Evolutionary conservation across 208 protist species (phyloP), one percentile per base, ranked within the genome.

Genomic region (Strigomonas culicis): DNA sequence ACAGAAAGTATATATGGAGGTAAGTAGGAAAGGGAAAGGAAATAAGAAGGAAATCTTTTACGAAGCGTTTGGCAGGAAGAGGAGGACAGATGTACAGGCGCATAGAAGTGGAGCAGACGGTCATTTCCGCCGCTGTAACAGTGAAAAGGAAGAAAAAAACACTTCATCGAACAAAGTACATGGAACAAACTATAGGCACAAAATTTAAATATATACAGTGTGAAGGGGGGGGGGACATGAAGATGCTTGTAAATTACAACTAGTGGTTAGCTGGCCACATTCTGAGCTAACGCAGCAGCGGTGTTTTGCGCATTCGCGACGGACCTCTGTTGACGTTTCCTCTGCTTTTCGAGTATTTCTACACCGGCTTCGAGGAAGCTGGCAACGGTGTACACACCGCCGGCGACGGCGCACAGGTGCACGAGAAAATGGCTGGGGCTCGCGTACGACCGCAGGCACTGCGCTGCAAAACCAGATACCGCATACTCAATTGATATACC

Each of bases 321-420:
- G 0, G 46, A 44, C 0, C 22, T 56, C 50, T 71, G 63, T 8
- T 57, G 41, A 31, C 52, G 62, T 1, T 60, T 57, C 3, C 59
- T 63, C 41, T 59, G 30, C 30, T 64, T 60, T 21, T 56, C 67
- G 1, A 74, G 6, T 30, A 53, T 53, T 39, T 70, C 71, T 36
- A 77, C n/a, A 11, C 43, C 53, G 3, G 57, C 56, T 44, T 83
- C 73, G 19, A 88, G 4, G 34, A 88, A 70, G 25, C 75, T 60
- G 2, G 76, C 69, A 4, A 88, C 82, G 0, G 73, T 82, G 62
- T 79, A 84, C 21, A 88, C 79, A 10, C 82, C 82, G 30, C 78
- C 82, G 13, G 68, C 55, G 1, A 88, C 74, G 19, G 82, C 82
- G 62, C 82, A 88, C 31, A 84, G 46, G 32, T 88, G 63, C 46